phyloP scores from a whole-genome alignment of 352 stramenopile species.

The Blastocystis sp. region DNA sequence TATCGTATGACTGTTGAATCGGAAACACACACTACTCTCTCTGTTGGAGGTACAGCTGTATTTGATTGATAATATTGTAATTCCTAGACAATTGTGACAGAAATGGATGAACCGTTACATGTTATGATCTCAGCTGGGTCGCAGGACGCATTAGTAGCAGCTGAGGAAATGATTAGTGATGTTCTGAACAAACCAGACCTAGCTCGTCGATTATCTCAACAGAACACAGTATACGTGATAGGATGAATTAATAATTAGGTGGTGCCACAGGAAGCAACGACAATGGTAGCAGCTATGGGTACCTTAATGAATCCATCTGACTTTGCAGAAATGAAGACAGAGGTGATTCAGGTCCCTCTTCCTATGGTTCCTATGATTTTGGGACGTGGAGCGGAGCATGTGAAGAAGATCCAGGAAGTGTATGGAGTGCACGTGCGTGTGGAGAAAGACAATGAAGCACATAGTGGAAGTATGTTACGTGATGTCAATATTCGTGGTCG shows the following conservation, averaged over 20 bases:
- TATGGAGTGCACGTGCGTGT: slow-evolving; percentile 34
- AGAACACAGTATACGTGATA: not conserved
- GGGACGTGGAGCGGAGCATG: not conserved
- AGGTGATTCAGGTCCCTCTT: slow-evolving; percentile 37
- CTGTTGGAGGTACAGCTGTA: slow-evolving; percentile 18
- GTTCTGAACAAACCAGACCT: slow-evolving; percentile 32
- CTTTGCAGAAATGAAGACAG: not conserved
- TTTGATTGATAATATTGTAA: not conserved
- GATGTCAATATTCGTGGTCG: not conserved
- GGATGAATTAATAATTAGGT: not conserved
- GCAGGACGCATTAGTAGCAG: not conserved
- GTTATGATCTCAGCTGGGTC: slow-evolving; percentile 29
- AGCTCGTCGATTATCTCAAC: slow-evolving; percentile 7
- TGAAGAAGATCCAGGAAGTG: slow-evolving; percentile 60
- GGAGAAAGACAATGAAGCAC: not conserved
- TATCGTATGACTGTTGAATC: slow-evolving; percentile 24
- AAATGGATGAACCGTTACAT: slow-evolving; percentile 45
- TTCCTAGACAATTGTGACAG: slow-evolving; percentile 17
- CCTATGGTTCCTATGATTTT: slow-evolving; percentile 15
- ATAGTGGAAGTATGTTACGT: not conserved
- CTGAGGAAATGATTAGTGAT: slow-evolving; percentile 11
- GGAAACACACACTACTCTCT: slow-evolving; percentile 43
- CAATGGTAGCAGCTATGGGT: not conserved
- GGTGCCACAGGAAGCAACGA: not conserved
- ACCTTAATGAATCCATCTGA: not conserved